Conservation (phyloP, 345 rosid genomes). For the Zanthoxylum bungeanum region DNA sequence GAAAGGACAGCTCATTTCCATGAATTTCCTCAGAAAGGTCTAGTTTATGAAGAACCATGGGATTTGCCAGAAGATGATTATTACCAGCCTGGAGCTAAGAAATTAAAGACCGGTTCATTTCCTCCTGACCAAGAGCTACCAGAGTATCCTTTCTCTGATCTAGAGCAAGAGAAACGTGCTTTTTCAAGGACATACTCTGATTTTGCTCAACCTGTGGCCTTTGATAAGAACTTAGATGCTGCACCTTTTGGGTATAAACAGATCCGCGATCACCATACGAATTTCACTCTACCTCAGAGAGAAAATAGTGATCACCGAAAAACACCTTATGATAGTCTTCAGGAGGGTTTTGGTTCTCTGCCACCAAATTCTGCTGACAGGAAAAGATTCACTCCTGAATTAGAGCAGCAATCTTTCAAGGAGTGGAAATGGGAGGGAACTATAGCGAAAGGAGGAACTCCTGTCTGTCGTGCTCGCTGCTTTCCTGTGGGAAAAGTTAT, state of each 20-base stretch:
- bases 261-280: slow-evolving; percentile 33
- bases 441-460: slow-evolving; percentile 91
- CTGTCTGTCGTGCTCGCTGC: slow-evolving; percentile 85
- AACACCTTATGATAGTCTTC: slow-evolving; percentile 50
- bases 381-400: slow-evolving; percentile 56
- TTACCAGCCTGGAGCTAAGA: slow-evolving; percentile 58
- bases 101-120: slow-evolving; percentile 55
- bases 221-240: slow-evolving; percentile 42
- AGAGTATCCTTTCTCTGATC: slow-evolving; percentile 58
- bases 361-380: slow-evolving; percentile 46
- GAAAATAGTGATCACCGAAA: slow-evolving; percentile 47
- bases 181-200: slow-evolving; percentile 49
- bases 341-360: slow-evolving; percentile 37
- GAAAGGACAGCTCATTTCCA: slow-evolving; percentile 42
- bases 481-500: slow-evolving; percentile 91
- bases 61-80: slow-evolving; percentile 68
- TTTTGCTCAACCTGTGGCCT: slow-evolving; percentile 45
- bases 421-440: slow-evolving; percentile 99
- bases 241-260: slow-evolving; percentile 46
- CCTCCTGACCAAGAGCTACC: slow-evolving; percentile 67
- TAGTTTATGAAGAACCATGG: slow-evolving; percentile 67
- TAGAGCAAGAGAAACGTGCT: slow-evolving; percentile 48
- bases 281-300: slow-evolving; percentile 31
- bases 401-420: slow-evolving; percentile 47
- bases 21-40: slow-evolving; percentile 42